These are phyloP conservation scores for Penicillium olsonii DNA, from an alignment of 2,329 filamentous ascomycete species.

Conservation along the genomic window DNA sequence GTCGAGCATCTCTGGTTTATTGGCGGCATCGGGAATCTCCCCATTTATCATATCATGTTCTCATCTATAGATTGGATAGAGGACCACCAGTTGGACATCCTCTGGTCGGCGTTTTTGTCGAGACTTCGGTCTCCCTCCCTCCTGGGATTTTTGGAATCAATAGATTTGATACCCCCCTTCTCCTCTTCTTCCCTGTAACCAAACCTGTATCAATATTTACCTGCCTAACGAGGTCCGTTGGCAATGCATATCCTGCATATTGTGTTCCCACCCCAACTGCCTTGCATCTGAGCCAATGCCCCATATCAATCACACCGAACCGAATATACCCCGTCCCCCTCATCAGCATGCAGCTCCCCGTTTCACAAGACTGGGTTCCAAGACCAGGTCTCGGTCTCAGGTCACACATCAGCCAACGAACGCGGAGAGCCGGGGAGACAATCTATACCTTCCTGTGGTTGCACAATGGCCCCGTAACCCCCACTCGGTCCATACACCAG, in stretches of 20 bases:
- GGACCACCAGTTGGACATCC: neutral
- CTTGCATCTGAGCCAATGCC: neutral
- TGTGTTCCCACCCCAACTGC: neutral
- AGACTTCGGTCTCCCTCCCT: conserved; percentile 18
- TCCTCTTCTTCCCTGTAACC: neutral
- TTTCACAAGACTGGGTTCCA: neutral
- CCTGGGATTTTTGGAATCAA: conserved; percentile 15
- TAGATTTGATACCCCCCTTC: conserved; percentile 30
- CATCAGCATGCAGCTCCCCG: neutral
- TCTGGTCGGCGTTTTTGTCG: conserved; percentile 21
- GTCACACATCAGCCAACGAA: neutral
- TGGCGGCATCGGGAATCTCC: conserved; percentile 18
- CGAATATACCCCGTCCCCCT: neutral
- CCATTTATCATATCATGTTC: conserved; percentile 6
- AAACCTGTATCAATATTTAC: neutral
- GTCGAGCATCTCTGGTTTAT: conserved; percentile 8
- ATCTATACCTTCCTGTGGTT: neutral
- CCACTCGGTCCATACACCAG: neutral
- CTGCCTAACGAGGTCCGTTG: neutral
- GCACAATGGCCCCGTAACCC: neutral
- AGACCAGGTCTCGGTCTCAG: neutral
- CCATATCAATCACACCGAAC: neutral
- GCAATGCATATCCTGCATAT: neutral
- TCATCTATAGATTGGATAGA: conserved; percentile 15
- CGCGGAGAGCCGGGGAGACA: neutral